phyloP scores from a whole-genome alignment of 495 filamentous ascomycete genomes.

The Staphylotrichum tortipilum region DNA sequence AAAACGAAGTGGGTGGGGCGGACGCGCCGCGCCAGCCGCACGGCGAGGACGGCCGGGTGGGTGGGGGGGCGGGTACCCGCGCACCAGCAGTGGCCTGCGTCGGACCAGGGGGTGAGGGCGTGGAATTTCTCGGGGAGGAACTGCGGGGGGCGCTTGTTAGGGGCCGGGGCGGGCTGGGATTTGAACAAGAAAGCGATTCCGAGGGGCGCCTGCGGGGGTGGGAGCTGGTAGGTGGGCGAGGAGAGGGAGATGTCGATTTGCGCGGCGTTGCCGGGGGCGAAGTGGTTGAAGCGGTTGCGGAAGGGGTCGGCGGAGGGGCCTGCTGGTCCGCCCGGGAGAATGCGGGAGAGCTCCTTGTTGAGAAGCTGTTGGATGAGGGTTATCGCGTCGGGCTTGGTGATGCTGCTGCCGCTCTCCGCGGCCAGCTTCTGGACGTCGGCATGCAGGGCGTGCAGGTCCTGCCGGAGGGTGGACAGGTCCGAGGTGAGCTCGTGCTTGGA shows the following conservation, averaged over 20 bases:
- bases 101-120: conserved; percentile 49
- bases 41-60: conserved; percentile 33
- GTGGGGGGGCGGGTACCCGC: conserved; percentile 30
- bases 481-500: conserved; percentile 14
- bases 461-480: conserved; percentile 14
- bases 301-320: conserved; percentile 23
- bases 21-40: conserved; percentile 39
- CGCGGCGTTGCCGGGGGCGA: conserved; percentile 30
- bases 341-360: conserved; percentile 24
- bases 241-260: conserved; percentile 19
- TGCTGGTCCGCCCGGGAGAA: conserved; percentile 29
- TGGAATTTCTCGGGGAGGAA: conserved; percentile 20
- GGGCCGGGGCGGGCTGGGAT: conserved; percentile 8
- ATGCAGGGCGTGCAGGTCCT: conserved; percentile 9
- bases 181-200: no score
- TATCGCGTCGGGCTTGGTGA: conserved; percentile 27
- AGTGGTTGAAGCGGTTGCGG: conserved; percentile 33
- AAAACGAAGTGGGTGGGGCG: conserved; percentile 50
- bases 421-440: conserved; percentile 4
- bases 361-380: conserved; percentile 29
- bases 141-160: conserved; percentile 13
- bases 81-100: conserved; percentile 64
- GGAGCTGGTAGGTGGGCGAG: conserved; percentile 21
- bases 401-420: conserved; percentile 4
- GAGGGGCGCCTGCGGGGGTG: no score